phyloP scores from a whole-genome alignment of 108 stramenopile species.

The Pseudonitzschia multiseries region DNA sequence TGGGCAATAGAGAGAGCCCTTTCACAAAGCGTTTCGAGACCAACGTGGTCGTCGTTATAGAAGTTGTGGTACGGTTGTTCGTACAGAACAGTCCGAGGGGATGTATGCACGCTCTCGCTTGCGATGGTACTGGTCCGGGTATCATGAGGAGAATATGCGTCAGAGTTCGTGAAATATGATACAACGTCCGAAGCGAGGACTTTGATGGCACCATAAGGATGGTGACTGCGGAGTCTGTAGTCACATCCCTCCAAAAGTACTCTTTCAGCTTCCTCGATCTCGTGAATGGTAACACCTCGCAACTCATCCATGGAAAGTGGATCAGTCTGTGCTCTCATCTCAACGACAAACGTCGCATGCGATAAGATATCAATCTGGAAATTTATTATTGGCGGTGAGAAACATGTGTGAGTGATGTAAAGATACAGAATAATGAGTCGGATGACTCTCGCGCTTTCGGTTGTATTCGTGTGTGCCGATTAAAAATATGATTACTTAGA shows the following conservation, averaged over 20 bases:
- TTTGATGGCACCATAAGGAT: slow-evolving; percentile 42
- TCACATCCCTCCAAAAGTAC: slow-evolving; percentile 47
- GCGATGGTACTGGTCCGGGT: no score
- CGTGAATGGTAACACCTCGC: slow-evolving; percentile 32
- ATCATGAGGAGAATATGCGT: background rate
- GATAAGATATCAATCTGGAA: slow-evolving; percentile 45
- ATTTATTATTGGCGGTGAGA: slow-evolving; percentile 35
- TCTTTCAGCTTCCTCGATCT: slow-evolving; percentile 49
- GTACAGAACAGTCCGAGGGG: background rate
- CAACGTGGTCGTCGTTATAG: background rate
- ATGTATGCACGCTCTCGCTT: background rate
- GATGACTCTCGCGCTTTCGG: slow-evolving; percentile 11
- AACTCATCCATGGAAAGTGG: slow-evolving; percentile 40
- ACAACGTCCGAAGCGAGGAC: slow-evolving; percentile 26
- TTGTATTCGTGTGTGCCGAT: slow-evolving; percentile 19
- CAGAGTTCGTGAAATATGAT: background rate
- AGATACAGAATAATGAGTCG: background rate
- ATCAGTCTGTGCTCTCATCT: slow-evolving; percentile 22
- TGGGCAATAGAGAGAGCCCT: slow-evolving; percentile 41
- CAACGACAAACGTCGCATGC: slow-evolving; percentile 44
- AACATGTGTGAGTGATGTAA: slow-evolving; percentile 10
- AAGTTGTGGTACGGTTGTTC: background rate
- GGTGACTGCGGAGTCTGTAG: slow-evolving; percentile 51
- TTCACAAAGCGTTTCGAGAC: slow-evolving; percentile 27
- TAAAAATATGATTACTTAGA: slow-evolving; percentile 2